phyloP scores from a whole-genome alignment of 768 basidiomycete genomes.

The Mycena filopes region DNA sequence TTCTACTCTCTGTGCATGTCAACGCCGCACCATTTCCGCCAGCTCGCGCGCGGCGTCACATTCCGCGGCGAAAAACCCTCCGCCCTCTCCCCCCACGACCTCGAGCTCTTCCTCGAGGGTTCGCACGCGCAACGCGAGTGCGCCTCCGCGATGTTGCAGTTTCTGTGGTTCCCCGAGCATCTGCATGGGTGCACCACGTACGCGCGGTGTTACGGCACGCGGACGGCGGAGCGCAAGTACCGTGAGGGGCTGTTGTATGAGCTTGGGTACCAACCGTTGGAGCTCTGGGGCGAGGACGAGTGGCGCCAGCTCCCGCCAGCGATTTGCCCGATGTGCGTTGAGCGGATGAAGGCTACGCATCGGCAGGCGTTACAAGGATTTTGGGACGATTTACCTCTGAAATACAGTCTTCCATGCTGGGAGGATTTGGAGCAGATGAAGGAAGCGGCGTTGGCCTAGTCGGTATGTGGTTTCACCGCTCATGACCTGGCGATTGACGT shows the following conservation, averaged over 20 bases:
- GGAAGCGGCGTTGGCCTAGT: constrained; percentile 1
- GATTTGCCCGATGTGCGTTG: constrained; percentile 1
- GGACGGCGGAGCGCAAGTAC: constrained; percentile 19
- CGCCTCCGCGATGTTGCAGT: constrained; percentile 14
- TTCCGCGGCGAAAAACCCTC: not conserved
- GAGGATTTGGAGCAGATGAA: constrained; percentile 25
- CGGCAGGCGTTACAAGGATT: not conserved
- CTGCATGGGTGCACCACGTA: not conserved
- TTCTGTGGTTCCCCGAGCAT: constrained; percentile 11
- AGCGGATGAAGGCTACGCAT: constrained; percentile 1
- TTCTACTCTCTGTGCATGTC: constrained; percentile 16
- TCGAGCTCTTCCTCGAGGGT: constrained; percentile 14
- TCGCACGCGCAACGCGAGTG: constrained; percentile 14
- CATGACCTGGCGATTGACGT: too few species aligned
- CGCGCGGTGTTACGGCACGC: constrained; percentile 2
- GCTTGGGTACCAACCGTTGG: constrained; percentile 10
- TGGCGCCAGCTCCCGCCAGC: not conserved
- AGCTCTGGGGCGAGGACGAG: constrained; percentile 9
- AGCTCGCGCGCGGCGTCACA: not conserved
- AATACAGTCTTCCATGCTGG: constrained; percentile 11
- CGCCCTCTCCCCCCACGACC: not conserved
- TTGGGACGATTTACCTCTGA: constrained; percentile 15
- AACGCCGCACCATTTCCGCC: constrained; percentile 12
- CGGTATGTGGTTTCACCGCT: too few species aligned
- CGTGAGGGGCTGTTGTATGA: constrained; percentile 13